Base-by-base conservation (phyloP, 768 basidiomycete genomes). In the Amanita phalloides region DNA sequence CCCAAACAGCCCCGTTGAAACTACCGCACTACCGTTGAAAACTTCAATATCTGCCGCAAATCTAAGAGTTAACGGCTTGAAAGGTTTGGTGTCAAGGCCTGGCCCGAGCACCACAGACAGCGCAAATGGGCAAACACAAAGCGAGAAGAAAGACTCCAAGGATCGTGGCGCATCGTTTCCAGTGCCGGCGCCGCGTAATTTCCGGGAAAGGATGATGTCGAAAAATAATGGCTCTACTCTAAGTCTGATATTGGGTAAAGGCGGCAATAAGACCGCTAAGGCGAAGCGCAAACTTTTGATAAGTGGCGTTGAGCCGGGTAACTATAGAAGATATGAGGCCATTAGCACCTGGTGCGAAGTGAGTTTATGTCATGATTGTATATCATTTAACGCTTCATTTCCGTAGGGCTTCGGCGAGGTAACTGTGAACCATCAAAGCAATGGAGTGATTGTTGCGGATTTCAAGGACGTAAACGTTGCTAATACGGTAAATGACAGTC, bases 321-420 rank as follows among this genome's bases (percentile, higher is more conserved):
- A 52, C n/a, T 32, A 36, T 23, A 33, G 14, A 20, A 52, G 37
- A 26, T 52, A 52, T 20, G 51, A 52, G 35, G 51, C 51, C 33
- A 52, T 52, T 8, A 41, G 41, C 26, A 36, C 7, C 11, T 52
- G 51, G 51, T 52, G 43, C 51, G 51, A 52, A 52, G 51, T 52
- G 43, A 52, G 51, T 52, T 51, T 23, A 26, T 17, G 33, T 37
- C 14, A n/a, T 38, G 25, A 26, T 25, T 33, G 13, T 37, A 26
- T 45, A 32, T 52, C 21, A 4, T 4, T 36, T 45, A 44, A 52
- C 30, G 1, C 7, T 13, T 21, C 33, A 17, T 51, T 43, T 51
- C 10, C 10, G 4, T 26, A 52, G 51, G 43, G 51, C 51, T 52
- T 52, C 43, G 43, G 51, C 51, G 43, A 52, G 43, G 51, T 52